Evolutionary conservation across 768 basidiomycete genomes (phyloP).

Genomic region (Pleurotus sapidus): DNA sequence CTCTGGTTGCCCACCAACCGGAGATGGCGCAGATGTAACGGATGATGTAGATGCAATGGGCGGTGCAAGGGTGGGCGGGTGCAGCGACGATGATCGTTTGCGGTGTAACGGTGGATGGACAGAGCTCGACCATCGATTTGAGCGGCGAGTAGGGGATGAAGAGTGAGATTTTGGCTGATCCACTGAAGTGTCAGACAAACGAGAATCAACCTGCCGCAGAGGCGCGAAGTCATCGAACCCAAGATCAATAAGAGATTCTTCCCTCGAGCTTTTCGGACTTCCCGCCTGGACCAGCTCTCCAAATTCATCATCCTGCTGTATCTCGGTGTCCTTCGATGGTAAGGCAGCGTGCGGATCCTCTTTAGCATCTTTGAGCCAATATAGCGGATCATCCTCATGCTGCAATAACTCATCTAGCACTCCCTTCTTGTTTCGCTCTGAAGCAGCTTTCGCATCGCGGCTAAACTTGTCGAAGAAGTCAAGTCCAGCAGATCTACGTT

Average conservation of each 20-base stretch:
- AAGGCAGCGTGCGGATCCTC: neutral
- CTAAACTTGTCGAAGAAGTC: conserved; percentile 63
- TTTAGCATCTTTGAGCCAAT: conserved; percentile 40
- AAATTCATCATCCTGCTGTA: conserved; percentile 5
- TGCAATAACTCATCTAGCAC: conserved; percentile 63
- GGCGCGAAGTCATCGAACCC: conserved; percentile 24
- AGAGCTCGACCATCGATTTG: conserved; percentile 18
- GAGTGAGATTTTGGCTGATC: conserved; percentile 1
- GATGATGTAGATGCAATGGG: conserved; percentile 29
- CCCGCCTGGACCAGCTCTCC: conserved; percentile 6
- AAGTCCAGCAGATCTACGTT: conserved; percentile 25
- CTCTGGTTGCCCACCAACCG: neutral
- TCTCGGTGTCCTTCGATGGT: neutral
- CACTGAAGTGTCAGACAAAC: conserved; percentile 17
- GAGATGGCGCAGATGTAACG: conserved; percentile 14
- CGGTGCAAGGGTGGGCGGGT: conserved; percentile 31
- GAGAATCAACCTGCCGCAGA: conserved; percentile 12
- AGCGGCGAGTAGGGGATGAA: conserved; percentile 9
- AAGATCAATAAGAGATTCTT: conserved; percentile 26
- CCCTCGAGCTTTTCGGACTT: conserved; percentile 14
- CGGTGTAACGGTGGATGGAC: conserved; percentile 23
- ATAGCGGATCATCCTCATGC: conserved; percentile 71
- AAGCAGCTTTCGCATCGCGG: conserved; percentile 51
- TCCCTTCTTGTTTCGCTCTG: conserved; percentile 46
- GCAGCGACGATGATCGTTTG: conserved; percentile 26